phyloP scores from a whole-genome alignment of 768 basidiomycete genomes.

The Serendipita vermifera region DNA sequence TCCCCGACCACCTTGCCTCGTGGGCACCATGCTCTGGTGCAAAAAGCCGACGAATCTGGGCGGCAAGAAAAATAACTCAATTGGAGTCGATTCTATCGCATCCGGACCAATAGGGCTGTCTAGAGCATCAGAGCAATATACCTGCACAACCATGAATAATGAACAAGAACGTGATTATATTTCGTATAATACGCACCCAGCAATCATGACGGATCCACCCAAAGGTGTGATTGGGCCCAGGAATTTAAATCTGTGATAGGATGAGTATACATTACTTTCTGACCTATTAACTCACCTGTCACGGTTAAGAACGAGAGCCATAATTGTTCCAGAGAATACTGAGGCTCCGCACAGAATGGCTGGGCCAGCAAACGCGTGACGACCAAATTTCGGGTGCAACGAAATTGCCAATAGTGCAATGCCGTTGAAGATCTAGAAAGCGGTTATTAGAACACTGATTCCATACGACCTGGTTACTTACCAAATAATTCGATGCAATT shows the following conservation, averaged over 20 bases:
- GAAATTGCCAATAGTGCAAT: constrained; percentile 51
- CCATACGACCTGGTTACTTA: constrained; percentile 25
- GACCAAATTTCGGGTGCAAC: constrained; percentile 45
- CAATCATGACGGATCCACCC: constrained; percentile 51
- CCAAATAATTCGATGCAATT: constrained; percentile 51
- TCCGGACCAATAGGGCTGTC: too few species aligned
- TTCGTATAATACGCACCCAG: constrained; percentile 48
- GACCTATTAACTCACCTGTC: constrained; percentile 27
- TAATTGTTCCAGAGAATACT: constrained; percentile 53
- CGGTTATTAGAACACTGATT: background rate
- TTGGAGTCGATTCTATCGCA: too few species aligned
- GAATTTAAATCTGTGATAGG: constrained; percentile 29
- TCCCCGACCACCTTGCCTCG: too few species aligned
- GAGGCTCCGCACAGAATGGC: constrained; percentile 45
- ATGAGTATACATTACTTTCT: background rate
- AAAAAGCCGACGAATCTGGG: too few species aligned
- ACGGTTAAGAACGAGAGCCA: constrained; percentile 37
- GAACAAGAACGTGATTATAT: too few species aligned
- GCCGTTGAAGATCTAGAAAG: constrained; percentile 49
- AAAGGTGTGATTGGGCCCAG: constrained; percentile 57
- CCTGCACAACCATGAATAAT: too few species aligned
- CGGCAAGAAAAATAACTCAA: too few species aligned
- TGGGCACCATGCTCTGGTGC: too few species aligned
- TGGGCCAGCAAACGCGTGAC: constrained; percentile 52
- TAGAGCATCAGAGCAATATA: too few species aligned